Evolutionary conservation across 2,329 filamentous ascomycete genomes (phyloP), one percentile per base, ranked within the genome.

Genomic region (Annulohypoxylon truncatum): DNA sequence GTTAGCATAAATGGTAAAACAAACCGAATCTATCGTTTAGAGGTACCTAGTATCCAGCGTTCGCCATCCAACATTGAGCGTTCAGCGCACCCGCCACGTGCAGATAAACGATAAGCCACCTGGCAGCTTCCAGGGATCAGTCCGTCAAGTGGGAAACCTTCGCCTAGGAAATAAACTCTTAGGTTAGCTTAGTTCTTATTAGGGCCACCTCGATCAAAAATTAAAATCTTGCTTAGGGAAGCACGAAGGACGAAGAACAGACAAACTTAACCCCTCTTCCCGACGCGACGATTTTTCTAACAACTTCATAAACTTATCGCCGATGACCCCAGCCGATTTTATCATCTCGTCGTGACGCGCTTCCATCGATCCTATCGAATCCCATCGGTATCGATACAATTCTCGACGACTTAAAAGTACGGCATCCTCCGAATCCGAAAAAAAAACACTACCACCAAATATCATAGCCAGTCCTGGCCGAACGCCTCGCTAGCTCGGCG

Each of bases 401-500:
- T 33, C 52, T 24, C 38, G 22, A 28, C 26, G 2, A 33, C 26
- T 26, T 48, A 18, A 15, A 61, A 54, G 48, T 54, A 56, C 61
- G 29, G 44, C 35, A 55, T 24, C 22, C 48, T 46, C 38, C 31
- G 42, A 63, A 26, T 15, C 31, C 22, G 18, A 22, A 56, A 47
- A n/a, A n/a, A n/a, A n/a, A n/a, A n/a, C n/a, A n/a, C n/a, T n/a
- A n/a, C n/a, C 13, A 48, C 22, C 35, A 50, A 8, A 46, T 31
- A 58, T 53, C 18, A 67, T 48, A 28, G 22, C 12, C 65, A 70
- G 65, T 57, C 69, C 73, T 74, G 76, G 74, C 73, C 70, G 72
- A 70, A 70, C 70, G 74, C 75, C 73, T 75, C 74, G 75, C 71
- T 76, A 55, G 57, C 64, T 71, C 69, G 74, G 75, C 75, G 76